Percentiles rank a stretch among this genome's conserved stretches.
These are phyloP conservation scores for Lycium ferocissimum DNA, from an alignment of 257 asterid genomes.

Conservation along the genomic window DNA sequence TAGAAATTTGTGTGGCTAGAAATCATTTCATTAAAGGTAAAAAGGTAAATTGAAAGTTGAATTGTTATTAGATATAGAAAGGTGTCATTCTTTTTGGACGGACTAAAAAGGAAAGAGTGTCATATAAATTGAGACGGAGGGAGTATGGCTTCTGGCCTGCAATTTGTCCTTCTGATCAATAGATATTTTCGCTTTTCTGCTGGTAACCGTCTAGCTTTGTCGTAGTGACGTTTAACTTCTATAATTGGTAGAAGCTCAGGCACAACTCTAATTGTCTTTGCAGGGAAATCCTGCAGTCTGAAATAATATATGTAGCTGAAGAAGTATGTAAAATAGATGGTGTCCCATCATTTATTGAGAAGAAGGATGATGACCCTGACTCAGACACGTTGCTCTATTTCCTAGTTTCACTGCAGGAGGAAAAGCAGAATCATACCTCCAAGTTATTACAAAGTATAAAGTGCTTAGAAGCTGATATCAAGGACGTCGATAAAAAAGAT, in stretches of 20 bases:
- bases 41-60: too few relatives aligned
- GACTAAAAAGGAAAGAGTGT: too few relatives aligned
- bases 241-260: constrained; percentile 23
- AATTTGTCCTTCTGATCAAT: neutral
- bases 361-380: constrained; percentile 42
- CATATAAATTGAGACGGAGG: too few relatives aligned
- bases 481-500: constrained; percentile 39
- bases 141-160: neutral
- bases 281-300: constrained; percentile 60
- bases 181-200: neutral
- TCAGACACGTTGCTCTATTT: constrained; percentile 53
- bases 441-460: constrained; percentile 40
- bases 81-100: too few relatives aligned
- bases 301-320: constrained; percentile 39
- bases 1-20: too few relatives aligned
- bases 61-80: too few relatives aligned
- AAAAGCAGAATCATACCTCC: constrained; percentile 38
- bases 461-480: constrained; percentile 51
- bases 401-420: constrained; percentile 44
- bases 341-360: constrained; percentile 35
- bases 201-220: neutral
- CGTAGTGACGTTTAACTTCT: constrained; percentile 7
- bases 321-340: constrained; percentile 36
- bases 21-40: too few relatives aligned
- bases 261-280: neutral